A percentile compares a stretch with the other conserved stretches of the same genome.
phyloP scores from a whole-genome alignment of 1,284 basidiomycete genomes.

The Waitea zeae region DNA sequence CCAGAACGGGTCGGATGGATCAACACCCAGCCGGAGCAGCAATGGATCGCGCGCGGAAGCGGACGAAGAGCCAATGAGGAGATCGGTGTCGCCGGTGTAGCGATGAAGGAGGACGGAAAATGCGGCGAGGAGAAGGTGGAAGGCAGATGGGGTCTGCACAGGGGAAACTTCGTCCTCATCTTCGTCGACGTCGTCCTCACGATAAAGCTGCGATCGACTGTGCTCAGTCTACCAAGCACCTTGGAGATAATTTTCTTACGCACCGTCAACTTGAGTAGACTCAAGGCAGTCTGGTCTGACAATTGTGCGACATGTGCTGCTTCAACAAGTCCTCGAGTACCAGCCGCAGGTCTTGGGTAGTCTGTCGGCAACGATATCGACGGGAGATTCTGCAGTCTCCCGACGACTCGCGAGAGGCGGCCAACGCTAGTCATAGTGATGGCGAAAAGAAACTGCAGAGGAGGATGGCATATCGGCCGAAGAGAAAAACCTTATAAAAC shows the following conservation, averaged over 20 bases:
- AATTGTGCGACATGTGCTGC: constrained; percentile 54
- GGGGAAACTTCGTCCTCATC: constrained; percentile 21
- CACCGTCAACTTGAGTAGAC: constrained; percentile 63
- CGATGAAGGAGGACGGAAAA: constrained; percentile 87
- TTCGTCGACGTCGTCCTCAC: constrained; percentile 28
- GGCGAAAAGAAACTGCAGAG: no score
- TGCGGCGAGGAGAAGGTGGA: constrained; percentile 83
- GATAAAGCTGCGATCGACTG: no score
- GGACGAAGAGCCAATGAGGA: constrained; percentile 86
- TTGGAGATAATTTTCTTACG: no score
- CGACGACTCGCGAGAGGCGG: constrained; percentile 34
- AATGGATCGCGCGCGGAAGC: constrained; percentile 67
- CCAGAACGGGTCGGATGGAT: constrained; percentile 85
- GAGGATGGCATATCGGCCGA: no score
- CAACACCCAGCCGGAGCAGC: constrained; percentile 72
- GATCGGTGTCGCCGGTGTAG: constrained; percentile 91
- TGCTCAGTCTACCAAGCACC: no score
- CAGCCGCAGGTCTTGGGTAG: constrained; percentile 69
- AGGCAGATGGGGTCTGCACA: constrained; percentile 56
- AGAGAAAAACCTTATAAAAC: no score
- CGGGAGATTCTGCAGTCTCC: constrained; percentile 61
- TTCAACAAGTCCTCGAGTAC: constrained; percentile 61
- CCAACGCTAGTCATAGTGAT: no score
- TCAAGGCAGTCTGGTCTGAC: constrained; percentile 48
- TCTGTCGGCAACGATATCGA: constrained; percentile 92